These are phyloP conservation scores for Kazachstania bromeliacearum DNA, from an alignment of 805 yeast genomes.

Conservation along the genomic window DNA sequence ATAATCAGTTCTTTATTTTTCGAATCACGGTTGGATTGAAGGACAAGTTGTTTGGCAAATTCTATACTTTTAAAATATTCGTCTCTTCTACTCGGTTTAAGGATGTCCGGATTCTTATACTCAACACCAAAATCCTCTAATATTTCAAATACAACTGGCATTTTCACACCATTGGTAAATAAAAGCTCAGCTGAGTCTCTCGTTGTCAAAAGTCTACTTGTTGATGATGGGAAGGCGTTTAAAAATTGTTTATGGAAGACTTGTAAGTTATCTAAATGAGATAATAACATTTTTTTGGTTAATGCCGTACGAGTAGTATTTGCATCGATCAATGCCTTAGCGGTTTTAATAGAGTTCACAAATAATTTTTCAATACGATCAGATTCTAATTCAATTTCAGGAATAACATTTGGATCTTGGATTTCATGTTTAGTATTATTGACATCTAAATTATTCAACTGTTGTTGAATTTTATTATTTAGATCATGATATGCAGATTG, in stretches of 20 bases:
- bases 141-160: slow-evolving; percentile 22
- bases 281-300: slow-evolving; percentile 11
- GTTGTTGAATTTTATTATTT: slow-evolving; percentile 9
- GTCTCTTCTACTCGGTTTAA: slow-evolving; percentile 16
- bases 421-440: neutral
- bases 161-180: slow-evolving; percentile 23
- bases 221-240: neutral
- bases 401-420: neutral
- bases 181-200: slow-evolving; percentile 20
- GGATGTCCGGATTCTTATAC: slow-evolving; percentile 9
- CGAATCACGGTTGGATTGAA: slow-evolving; percentile 14
- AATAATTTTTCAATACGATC: slow-evolving; percentile 9
- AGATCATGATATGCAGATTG: slow-evolving; percentile 5
- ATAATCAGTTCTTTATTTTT: slow-evolving; percentile 14
- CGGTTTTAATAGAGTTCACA: slow-evolving; percentile 15
- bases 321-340: slow-evolving; percentile 12
- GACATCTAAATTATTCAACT: slow-evolving; percentile 9
- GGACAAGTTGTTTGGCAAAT: slow-evolving; percentile 21
- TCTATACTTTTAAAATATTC: slow-evolving; percentile 23
- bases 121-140: slow-evolving; percentile 23
- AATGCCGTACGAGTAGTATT: slow-evolving; percentile 15
- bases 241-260: slow-evolving; percentile 9
- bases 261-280: slow-evolving; percentile 12
- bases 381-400: neutral
- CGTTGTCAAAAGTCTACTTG: slow-evolving; percentile 2